These are phyloP conservation scores for Atkinsonella texensis DNA, from an alignment of 2,329 filamentous ascomycete genomes.

Conservation along the genomic window DNA sequence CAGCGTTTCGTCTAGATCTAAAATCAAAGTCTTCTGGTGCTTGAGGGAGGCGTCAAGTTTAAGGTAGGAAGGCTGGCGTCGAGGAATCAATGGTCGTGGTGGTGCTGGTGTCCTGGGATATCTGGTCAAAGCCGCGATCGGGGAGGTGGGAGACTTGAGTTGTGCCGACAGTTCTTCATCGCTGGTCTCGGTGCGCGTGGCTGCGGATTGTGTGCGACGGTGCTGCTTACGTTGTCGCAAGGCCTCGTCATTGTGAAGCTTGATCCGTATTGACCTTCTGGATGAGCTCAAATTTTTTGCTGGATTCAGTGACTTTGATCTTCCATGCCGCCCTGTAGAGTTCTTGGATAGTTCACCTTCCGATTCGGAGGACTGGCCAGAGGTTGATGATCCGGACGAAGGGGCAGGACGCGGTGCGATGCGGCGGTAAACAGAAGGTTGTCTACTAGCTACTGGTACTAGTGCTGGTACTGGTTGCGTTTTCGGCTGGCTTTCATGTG, in stretches of 20 bases:
- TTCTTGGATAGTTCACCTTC: slow-evolving; percentile 42
- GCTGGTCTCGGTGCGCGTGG: slow-evolving; percentile 29
- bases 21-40: slow-evolving; percentile 82
- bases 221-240: slow-evolving; percentile 62
- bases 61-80: slow-evolving; percentile 79
- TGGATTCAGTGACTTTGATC: slow-evolving; percentile 49
- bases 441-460: slow-evolving; percentile 2
- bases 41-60: slow-evolving; percentile 43
- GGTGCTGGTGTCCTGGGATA: slow-evolving; percentile 86
- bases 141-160: slow-evolving; percentile 87
- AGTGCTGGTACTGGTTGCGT: neutral
- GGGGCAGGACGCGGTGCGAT: slow-evolving; percentile 15
- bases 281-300: slow-evolving; percentile 52
- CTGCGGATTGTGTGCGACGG: slow-evolving; percentile 43
- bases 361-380: slow-evolving; percentile 58
- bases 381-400: slow-evolving; percentile 38
- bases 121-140: slow-evolving; percentile 64
- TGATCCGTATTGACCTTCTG: slow-evolving; percentile 79
- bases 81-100: slow-evolving; percentile 79
- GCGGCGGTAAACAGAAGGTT: slow-evolving; percentile 16
- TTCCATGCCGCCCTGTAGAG: slow-evolving; percentile 36
- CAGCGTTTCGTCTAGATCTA: slow-evolving; percentile 92
- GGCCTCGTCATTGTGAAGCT: slow-evolving; percentile 70
- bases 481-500: neutral
- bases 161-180: slow-evolving; percentile 56